Evolutionary conservation across 2,329 filamentous ascomycete species (phyloP), one percentile per base, ranked within the genome.

Genomic region (Bipolaris gigantea): DNA sequence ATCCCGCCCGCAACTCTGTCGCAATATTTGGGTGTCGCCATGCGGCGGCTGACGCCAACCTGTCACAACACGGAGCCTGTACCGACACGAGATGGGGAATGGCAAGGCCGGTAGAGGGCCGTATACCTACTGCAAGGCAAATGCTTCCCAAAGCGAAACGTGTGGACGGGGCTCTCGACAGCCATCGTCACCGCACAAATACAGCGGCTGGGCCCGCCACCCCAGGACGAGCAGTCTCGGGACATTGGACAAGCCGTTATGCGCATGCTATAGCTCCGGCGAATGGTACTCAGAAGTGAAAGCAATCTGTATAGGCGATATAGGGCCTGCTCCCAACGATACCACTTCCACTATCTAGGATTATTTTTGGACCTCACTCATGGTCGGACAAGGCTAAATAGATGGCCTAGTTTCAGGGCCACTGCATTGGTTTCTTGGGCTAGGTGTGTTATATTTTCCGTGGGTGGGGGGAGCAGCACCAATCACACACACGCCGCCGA

Each of bases 241-340:
- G 48, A 47, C 50, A 50, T 53, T 59, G 59, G 61, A 54, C 59
- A 66, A 50, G 59, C 62, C 60, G 63, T 63, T 65, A 45, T 56
- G 56, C 43, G 48, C 48, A 57, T 56, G 57, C 55, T 33, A 48
- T 60, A 62, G 65, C 59, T 57, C 66, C 65, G 62, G 67, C 61
- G 61, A 54, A 56, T 59, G 62, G 64, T 65, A 65, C 60, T 40
- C 57, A 59, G 63, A 71, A 61, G 70, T 70, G 69, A 72, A 43
- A 57, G 61, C 61, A 72, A 71, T 71, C 64, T 67, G 61, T 50
- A 51, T 50, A 50, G 48, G 55, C 56, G 58, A 59, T 65, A 65
- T 66, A 65, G 60, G 55, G 25, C 70, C 63, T 70, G 61, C 68
- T 70, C 48, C 65, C 73, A 70, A 71, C 64, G 67, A 67, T 65